Conservation (phyloP, 73 alveolate species). For the Blepharisma stoltei region DNA sequence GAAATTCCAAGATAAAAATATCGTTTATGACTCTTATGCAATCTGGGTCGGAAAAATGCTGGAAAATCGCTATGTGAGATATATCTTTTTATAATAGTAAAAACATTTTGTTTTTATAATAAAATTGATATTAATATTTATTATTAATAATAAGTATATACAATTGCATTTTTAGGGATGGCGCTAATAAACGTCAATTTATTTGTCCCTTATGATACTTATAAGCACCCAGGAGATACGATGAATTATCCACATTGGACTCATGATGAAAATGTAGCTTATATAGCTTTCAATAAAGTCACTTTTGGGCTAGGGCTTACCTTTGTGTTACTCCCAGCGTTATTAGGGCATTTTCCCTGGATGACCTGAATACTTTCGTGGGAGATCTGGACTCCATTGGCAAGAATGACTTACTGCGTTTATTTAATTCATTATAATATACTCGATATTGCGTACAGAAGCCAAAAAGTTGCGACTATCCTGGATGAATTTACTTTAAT, state of each 20-base stretch:
- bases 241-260: conserved; percentile 27
- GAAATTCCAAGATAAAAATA: neutral
- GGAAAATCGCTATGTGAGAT: conserved; percentile 5
- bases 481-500: neutral
- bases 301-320: conserved; percentile 43
- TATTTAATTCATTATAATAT: conserved; percentile 40
- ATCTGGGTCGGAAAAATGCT: neutral
- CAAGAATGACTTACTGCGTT: conserved; percentile 38
- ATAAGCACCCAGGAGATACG: conserved; percentile 7
- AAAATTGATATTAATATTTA: too few species aligned
- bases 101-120: too few species aligned
- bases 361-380: conserved; percentile 9
- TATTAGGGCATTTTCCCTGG: neutral
- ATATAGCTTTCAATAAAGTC: conserved; percentile 34
- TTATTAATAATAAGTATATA: too few species aligned
- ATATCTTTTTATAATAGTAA: neutral
- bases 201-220: conserved; percentile 36
- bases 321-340: conserved; percentile 32
- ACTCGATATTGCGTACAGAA: neutral
- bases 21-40: neutral
- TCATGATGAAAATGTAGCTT: neutral
- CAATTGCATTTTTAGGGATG: neutral
- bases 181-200: neutral
- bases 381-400: conserved; percentile 35
- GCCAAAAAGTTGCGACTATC: neutral